Evolutionary conservation across 495 filamentous ascomycete species (phyloP), one percentile per base, ranked within the genome.

Genomic region (Extremus antarcticus): DNA sequence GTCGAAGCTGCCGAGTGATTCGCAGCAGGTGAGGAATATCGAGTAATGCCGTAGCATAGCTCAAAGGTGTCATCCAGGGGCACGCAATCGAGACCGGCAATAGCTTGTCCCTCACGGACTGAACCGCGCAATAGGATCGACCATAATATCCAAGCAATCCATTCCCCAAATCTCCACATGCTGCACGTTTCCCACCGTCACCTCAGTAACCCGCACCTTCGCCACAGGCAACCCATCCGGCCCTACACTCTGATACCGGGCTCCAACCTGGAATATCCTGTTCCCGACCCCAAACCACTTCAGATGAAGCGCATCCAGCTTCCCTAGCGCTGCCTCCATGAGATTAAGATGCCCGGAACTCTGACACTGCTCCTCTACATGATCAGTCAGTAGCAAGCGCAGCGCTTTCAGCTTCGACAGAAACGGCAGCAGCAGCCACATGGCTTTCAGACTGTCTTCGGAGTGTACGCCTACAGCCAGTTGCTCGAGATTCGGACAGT

Each of bases 401-500:
- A 69, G 2, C 0, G 65, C 69, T 24, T 45, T 55, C 20, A 73
- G 60, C 50, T 68, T 66, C 16, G 65, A 61, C 11, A 66, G 53
- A 38, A 62, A 58, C 0, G 58, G 48, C 25, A 71, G 20, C 16
- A 71, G 47, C 16, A 63, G 53, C 7, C 64, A 61, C 15, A 69
- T 23, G 13, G 10, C 58, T 9, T 20, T 25, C 25, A 15, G 25
- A 17, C 15, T 39, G 40, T 56, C 17, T 22, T 47, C 25, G 22
- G 17, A 8, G 53, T 46, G 19, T 64, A 47, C 22, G 59, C 50
- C 10, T 67, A 46, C 17, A 13, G 61, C 66, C 1, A 84, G 64
- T 59, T 84, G 79, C 57, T 83, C 79, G 19, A 83, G 63, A 49
- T 82, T 75, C 2, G 78, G 80, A 55, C 79, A 81, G 22, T 60